Evolutionary conservation across 371 early-diverging fungal genomes (phyloP).

Genomic region (Mucor plumbeus): DNA sequence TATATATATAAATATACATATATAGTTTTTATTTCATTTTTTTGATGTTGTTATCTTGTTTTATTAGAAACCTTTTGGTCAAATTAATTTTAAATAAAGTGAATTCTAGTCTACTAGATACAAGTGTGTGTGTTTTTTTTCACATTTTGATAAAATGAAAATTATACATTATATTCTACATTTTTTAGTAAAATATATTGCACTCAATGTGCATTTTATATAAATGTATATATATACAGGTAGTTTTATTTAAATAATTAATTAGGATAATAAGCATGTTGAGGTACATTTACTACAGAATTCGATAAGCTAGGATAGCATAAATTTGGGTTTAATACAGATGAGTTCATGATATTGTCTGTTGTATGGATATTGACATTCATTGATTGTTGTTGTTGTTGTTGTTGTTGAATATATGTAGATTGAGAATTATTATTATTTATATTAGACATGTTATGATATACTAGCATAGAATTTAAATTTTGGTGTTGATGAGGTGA

Average conservation of each 20-base stretch:
- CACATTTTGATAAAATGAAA: no score
- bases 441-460: slow-evolving; percentile 4
- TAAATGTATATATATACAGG: background rate
- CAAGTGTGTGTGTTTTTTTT: no score
- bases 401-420: background rate
- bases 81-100: background rate
- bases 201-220: no score
- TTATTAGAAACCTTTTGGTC: background rate
- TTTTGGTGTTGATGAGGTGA: background rate
- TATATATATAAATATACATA: no score
- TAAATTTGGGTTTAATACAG: background rate
- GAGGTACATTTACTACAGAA: background rate
- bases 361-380: background rate
- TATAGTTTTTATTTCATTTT: no score
- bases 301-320: background rate
- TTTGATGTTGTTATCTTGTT: no score
- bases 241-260: background rate
- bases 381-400: background rate
- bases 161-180: no score
- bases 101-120: no score
- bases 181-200: no score
- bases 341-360: background rate
- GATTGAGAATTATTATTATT: background rate
- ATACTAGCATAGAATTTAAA: background rate
- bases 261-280: slow-evolving; percentile 5